Percentiles rank a stretch among this genome's conserved stretches.
phyloP scores from a whole-genome alignment of 2,329 filamentous ascomycete genomes.

The Xylaria sp. region DNA sequence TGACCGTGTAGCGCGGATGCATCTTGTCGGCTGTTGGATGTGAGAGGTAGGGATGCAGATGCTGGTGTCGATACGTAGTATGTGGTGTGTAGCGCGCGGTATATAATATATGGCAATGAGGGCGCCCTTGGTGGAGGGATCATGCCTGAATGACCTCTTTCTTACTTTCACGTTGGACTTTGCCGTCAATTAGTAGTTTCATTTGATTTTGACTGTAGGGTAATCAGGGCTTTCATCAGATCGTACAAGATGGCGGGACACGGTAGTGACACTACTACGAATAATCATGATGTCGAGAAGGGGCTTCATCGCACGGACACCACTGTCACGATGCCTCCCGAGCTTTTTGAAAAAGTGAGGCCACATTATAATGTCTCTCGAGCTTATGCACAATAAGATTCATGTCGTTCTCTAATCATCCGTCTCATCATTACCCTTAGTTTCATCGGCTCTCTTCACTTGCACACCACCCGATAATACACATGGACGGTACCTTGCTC shows the following conservation, averaged over 20 bases:
- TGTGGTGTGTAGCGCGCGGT: conserved; percentile 2
- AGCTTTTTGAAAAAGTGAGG: conserved; percentile 53
- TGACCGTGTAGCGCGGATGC: conserved; percentile 4
- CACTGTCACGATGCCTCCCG: conserved; percentile 53
- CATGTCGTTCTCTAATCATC: not conserved
- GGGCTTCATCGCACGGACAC: conserved; percentile 51
- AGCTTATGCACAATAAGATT: not conserved
- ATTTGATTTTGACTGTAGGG: not conserved
- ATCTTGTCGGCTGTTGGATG: not conserved
- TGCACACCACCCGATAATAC: not conserved
- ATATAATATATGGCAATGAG: conserved; percentile 22
- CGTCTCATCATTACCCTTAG: not conserved
- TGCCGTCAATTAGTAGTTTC: not conserved
- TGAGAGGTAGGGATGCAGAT: not conserved
- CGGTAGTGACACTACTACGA: conserved; percentile 19
- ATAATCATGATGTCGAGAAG: conserved; percentile 50
- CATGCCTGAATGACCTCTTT: conserved; percentile 7
- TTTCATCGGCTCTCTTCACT: not conserved
- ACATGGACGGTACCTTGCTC: too few species aligned
- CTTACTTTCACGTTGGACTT: not conserved
- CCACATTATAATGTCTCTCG: not conserved
- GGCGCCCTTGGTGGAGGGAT: not conserved
- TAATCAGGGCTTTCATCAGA: not conserved
- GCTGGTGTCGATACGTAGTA: not conserved
- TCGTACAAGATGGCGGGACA: conserved; percentile 39